Conservation (phyloP, 2,329 filamentous ascomycete genomes). For the Colletotrichum sp. region DNA sequence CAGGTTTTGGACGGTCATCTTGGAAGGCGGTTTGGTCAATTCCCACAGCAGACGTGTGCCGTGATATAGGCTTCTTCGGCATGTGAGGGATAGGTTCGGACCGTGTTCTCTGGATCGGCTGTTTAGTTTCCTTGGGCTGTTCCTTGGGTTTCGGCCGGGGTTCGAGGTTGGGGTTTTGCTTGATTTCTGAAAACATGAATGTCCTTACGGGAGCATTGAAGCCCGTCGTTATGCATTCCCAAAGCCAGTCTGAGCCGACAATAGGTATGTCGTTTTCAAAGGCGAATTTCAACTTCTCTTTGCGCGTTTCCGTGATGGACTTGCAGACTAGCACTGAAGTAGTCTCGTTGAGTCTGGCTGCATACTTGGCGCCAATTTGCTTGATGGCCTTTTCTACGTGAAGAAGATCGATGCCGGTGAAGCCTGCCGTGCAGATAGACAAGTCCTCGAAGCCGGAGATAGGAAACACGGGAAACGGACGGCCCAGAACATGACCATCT, state of each 20-base stretch:
- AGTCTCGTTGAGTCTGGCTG: constrained; percentile 74
- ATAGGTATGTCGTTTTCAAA: constrained; percentile 78
- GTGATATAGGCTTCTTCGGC: constrained; percentile 24
- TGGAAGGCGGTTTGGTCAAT: constrained; percentile 48
- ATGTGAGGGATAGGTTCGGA: constrained; percentile 6
- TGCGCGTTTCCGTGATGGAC: constrained; percentile 59
- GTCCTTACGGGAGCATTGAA: constrained; percentile 48
- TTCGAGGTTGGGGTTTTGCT: neutral
- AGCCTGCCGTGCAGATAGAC: constrained; percentile 80
- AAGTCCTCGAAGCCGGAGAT: constrained; percentile 74
- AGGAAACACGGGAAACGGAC: constrained; percentile 75
- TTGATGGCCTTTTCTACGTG: constrained; percentile 80
- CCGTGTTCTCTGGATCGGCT: constrained; percentile 13
- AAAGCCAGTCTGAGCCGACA: constrained; percentile 85
- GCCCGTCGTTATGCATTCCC: constrained; percentile 74
- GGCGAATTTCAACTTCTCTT: constrained; percentile 82
- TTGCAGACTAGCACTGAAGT: constrained; percentile 83
- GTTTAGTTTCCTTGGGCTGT: neutral
- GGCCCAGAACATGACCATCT: constrained; percentile 73
- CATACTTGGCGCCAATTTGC: constrained; percentile 81
- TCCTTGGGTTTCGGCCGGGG: constrained; percentile 4
- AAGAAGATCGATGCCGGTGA: constrained; percentile 82
- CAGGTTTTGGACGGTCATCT: constrained; percentile 20
- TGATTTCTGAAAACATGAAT: constrained; percentile 54
- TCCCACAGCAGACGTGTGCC: constrained; percentile 14